Evolutionary conservation across 345 rosid genomes (phyloP).

Genomic region (Bruguiera parviflora): DNA sequence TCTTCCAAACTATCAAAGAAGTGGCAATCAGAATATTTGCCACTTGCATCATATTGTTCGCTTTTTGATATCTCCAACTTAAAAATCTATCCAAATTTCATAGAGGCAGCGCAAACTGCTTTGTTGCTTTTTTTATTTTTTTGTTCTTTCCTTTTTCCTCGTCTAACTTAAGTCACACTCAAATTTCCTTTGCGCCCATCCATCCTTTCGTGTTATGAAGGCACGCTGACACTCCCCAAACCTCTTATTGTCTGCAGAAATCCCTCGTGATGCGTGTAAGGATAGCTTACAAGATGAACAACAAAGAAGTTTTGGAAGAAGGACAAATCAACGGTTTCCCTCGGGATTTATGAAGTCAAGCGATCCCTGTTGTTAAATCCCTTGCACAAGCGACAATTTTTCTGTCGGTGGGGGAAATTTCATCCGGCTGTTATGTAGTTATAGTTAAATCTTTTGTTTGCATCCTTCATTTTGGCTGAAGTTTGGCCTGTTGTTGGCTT

Average conservation of each 20-base stretch:
- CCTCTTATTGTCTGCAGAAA: constrained; percentile 58
- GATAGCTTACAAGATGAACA: constrained; percentile 78
- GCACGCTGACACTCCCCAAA: background rate
- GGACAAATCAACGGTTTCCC: constrained; percentile 93
- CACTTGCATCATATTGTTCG: no score
- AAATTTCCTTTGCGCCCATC: background rate
- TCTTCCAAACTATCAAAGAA: no score
- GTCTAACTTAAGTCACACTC: background rate
- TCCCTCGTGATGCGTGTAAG: constrained; percentile 85
- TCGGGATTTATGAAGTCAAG: constrained; percentile 55
- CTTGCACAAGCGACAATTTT: constrained; percentile 12
- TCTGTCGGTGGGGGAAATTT: constrained; percentile 21
- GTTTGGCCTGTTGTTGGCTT: constrained; percentile 20
- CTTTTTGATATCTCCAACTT: no score
- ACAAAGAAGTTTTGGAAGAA: constrained; percentile 80
- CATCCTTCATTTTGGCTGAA: constrained; percentile 23
- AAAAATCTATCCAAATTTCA: no score
- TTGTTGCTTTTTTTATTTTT: no score
- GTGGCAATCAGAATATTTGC: no score
- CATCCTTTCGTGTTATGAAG: background rate
- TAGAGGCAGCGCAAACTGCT: no score
- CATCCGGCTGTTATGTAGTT: constrained; percentile 29
- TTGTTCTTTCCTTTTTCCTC: no score
- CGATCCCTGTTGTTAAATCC: constrained; percentile 13
- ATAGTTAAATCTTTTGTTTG: constrained; percentile 23